Base-by-base conservation (phyloP, 352 stramenopile genomes). In the Globisporangium sylvaticum region DNA sequence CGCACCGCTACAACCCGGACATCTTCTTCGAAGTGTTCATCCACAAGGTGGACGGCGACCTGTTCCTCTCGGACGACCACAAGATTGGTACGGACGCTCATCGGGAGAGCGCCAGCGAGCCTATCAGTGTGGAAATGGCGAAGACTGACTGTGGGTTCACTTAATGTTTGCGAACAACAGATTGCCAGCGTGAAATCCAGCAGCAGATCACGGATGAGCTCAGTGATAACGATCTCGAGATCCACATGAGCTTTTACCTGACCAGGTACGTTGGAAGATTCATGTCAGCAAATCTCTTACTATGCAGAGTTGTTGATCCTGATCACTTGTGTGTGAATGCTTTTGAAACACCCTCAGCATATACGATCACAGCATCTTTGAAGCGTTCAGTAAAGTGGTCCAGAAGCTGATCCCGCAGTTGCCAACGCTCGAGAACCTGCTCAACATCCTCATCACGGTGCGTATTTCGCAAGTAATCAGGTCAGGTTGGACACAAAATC, bases 21-120 rank as follows among this genome's bases (percentile, higher is more conserved):
- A 98, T 99, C 70, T 84, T 95, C 44, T 96, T 99, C 65, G 97
- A 99, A 72, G 96, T 99, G 24, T 99, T 99, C 74, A 98, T 99
- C 63, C 97, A 99, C 90, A 98, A 98, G 77, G 96, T 99, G 8
- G 97, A 99, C 74, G 97, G 97, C 34, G 97, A 99, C 69, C 75
- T 99, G 6, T 99, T 99, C 77, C 83, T 99, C 27, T 98, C 89
- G 58, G 97, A 99, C 69, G 97, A 99, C 78, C 94, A 98, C 76
- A 99, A 99, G 78, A 98, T 99, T 60, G 97, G 83, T 91, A 69
- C 14, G 37, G 37, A 44, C 27, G 70, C 27, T 60, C 10, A 12
- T 48, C 39, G 15, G 0, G 1, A 42, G 34, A 42, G 12, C 10
- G 15, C 34, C 15, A 14, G 9, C 12, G 34, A 42, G 10, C 1